Conservation (phyloP, 495 filamentous ascomycete species). For the Antarctomyces pellizariae region DNA sequence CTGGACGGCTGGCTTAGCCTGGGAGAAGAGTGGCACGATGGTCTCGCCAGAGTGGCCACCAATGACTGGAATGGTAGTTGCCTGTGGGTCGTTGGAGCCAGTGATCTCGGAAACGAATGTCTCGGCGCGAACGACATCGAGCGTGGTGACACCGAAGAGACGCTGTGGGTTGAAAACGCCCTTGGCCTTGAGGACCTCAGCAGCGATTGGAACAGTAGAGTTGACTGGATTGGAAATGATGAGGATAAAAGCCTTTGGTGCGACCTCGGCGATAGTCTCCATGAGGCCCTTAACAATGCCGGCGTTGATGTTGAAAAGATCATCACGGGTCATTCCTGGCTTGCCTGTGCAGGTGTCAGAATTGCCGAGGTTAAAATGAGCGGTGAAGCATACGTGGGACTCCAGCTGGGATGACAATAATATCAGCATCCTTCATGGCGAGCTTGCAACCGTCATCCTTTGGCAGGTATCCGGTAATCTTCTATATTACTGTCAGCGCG, state of each 20-base stretch:
- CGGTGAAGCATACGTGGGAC: constrained; percentile 58
- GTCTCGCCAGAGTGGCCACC: constrained; percentile 95
- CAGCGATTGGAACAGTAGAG: constrained; percentile 93
- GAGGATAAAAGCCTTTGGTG: constrained; percentile 77
- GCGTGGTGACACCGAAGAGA: constrained; percentile 92
- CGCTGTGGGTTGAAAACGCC: constrained; percentile 81
- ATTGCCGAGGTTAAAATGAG: not conserved
- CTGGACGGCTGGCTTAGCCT: constrained; percentile 50
- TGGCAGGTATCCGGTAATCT: constrained; percentile 76
- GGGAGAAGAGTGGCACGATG: constrained; percentile 92
- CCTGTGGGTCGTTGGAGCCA: constrained; percentile 58
- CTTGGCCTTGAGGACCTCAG: constrained; percentile 81
- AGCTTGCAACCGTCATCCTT: constrained; percentile 73
- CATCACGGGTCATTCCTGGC: constrained; percentile 97
- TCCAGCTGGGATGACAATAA: constrained; percentile 90
- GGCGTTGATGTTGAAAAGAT: constrained; percentile 96
- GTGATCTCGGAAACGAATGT: constrained; percentile 79
- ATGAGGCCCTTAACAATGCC: constrained; percentile 77
- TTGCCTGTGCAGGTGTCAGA: constrained; percentile 37
- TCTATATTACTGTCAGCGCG: constrained; percentile 27
- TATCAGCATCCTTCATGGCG: constrained; percentile 73
- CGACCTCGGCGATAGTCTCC: constrained; percentile 61
- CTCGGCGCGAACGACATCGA: constrained; percentile 94
- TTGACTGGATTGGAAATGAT: constrained; percentile 99
- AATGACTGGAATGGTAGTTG: constrained; percentile 71